A percentile compares a stretch with the other conserved stretches of the same genome.
Evolutionary conservation across 352 stramenopile genomes (phyloP).

Genomic region (Peronosclerospora sorghi): DNA sequence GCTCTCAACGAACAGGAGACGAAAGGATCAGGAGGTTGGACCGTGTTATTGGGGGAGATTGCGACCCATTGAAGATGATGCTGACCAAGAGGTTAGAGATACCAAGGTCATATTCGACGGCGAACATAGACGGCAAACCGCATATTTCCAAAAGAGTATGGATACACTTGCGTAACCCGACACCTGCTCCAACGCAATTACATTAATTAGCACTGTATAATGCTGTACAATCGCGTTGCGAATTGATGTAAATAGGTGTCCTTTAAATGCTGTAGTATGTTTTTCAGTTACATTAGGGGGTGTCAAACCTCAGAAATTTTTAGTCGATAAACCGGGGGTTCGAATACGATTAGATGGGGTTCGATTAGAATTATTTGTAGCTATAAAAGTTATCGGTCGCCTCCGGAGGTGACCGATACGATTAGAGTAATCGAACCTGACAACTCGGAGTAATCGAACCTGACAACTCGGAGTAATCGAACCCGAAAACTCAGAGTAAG

Average conservation of each 20-base stretch:
- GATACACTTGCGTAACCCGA: constrained; percentile 7
- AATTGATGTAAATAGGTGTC: constrained; percentile 7
- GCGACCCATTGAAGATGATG: constrained; percentile 13
- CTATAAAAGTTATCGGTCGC: too few relatives aligned
- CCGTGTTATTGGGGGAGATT: constrained; percentile 16
- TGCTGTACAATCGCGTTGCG: background rate
- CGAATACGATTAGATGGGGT: too few relatives aligned
- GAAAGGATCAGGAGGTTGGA: constrained; percentile 10
- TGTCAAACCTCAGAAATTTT: too few relatives aligned
- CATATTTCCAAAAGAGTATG: too few relatives aligned
- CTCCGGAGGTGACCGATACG: too few relatives aligned
- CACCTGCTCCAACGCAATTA: background rate
- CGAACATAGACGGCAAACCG: too few relatives aligned
- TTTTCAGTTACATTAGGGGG: background rate
- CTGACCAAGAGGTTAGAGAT: constrained; percentile 14
- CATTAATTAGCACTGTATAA: constrained; percentile 7
- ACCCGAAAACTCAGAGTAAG: too few relatives aligned
- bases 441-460: background rate
- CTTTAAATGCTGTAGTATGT: background rate
- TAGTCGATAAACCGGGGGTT: too few relatives aligned
- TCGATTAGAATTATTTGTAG: too few relatives aligned
- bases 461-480: too few relatives aligned
- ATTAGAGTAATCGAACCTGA: too few relatives aligned
- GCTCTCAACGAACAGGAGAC: constrained; percentile 16
- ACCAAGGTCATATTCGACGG: constrained; percentile 9